phyloP scores from a whole-genome alignment of 2,329 filamentous ascomycete genomes.

The Aspergillus texensis region DNA sequence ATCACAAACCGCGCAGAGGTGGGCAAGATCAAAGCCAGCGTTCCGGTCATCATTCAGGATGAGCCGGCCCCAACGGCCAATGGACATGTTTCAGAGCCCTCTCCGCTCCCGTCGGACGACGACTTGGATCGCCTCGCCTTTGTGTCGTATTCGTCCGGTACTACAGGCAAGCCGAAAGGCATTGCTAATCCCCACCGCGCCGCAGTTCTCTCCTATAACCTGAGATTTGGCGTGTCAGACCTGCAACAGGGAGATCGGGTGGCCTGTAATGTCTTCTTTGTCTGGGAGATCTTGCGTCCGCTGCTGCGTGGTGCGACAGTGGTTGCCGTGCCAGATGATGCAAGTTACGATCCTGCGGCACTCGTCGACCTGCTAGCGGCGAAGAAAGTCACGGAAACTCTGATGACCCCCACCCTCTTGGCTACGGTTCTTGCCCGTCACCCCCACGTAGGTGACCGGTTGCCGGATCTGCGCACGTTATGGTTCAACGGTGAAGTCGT shows the following conservation, averaged over 20 bases:
- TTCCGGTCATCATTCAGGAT: constrained; percentile 68
- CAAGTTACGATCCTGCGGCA: constrained; percentile 74
- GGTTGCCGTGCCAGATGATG: constrained; percentile 72
- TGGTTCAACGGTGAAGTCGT: constrained; percentile 86
- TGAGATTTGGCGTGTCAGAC: constrained; percentile 72
- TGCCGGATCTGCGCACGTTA: constrained; percentile 69
- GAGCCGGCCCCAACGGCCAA: constrained; percentile 38
- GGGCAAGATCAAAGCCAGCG: constrained; percentile 63
- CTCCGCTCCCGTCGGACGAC: constrained; percentile 61
- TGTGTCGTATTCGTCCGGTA: constrained; percentile 79
- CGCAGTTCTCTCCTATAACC: constrained; percentile 71
- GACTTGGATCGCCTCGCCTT: constrained; percentile 76
- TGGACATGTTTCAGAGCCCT: constrained; percentile 47
- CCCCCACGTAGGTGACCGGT: constrained; percentile 62
- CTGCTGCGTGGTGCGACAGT: constrained; percentile 75
- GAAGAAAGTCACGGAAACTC: constrained; percentile 72
- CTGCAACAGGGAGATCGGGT: constrained; percentile 72
- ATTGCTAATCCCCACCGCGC: constrained; percentile 79
- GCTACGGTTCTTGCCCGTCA: constrained; percentile 73
- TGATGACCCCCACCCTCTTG: constrained; percentile 81
- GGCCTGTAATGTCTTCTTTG: constrained; percentile 86
- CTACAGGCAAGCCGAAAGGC: constrained; percentile 77
- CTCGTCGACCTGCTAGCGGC: constrained; percentile 70
- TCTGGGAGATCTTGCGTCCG: constrained; percentile 82
- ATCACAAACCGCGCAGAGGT: constrained; percentile 68